phyloP scores from a whole-genome alignment of 495 filamentous ascomycete species.

The Melanomma pulvis-pyrius region DNA sequence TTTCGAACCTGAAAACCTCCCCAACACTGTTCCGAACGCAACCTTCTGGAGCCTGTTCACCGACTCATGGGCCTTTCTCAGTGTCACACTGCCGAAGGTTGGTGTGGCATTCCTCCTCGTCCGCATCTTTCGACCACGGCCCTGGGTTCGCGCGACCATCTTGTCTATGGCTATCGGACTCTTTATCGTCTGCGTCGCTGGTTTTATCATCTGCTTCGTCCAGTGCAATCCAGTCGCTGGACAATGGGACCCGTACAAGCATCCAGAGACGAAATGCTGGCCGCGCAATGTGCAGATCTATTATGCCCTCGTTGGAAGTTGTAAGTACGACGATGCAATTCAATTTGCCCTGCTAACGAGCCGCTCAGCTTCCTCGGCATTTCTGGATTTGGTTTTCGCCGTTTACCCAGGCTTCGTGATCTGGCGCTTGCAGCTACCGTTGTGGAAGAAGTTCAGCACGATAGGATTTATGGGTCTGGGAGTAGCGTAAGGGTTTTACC shows the following conservation, averaged over 20 bases:
- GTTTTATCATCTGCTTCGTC: slow-evolving; percentile 14
- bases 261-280: slow-evolving; percentile 19
- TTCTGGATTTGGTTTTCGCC: slow-evolving; percentile 9
- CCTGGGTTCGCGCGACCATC: not conserved
- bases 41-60: slow-evolving; percentile 16
- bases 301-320: slow-evolving; percentile 8
- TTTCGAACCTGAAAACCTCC: not conserved
- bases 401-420: slow-evolving; percentile 16
- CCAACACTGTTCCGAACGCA: not conserved
- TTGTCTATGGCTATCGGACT: slow-evolving; percentile 2
- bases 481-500: slow-evolving; percentile 6
- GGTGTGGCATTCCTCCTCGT: slow-evolving; percentile 11
- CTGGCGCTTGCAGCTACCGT: slow-evolving; percentile 2
- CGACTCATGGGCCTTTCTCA: slow-evolving; percentile 13
- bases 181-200: not conserved
- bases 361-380: slow-evolving; percentile 3
- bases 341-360: not conserved
- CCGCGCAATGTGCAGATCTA: slow-evolving; percentile 12
- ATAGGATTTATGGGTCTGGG: slow-evolving; percentile 13
- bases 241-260: slow-evolving; percentile 15
- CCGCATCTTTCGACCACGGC: slow-evolving; percentile 7
- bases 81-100: slow-evolving; percentile 12
- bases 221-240: slow-evolving; percentile 11
- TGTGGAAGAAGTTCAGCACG: slow-evolving; percentile 16
- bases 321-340: not conserved